Conservation (phyloP, 1,284 basidiomycete species). For the Coriolopsis trogii region DNA sequence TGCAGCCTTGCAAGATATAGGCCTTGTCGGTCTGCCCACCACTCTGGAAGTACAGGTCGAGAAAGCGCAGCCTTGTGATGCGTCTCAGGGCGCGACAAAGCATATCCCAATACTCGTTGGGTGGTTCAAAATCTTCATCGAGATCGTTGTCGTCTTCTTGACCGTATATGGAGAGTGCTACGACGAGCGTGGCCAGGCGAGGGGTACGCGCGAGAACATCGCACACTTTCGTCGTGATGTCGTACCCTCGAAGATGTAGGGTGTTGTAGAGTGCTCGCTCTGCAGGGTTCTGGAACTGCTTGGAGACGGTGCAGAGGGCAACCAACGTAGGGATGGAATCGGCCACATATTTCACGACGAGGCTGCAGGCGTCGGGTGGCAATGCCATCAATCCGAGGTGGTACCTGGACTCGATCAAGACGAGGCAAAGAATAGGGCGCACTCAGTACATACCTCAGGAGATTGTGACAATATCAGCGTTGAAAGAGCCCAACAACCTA, state of each 20-base stretch:
- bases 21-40: slow-evolving; percentile 44
- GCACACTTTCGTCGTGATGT: slow-evolving; percentile 46
- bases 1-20: slow-evolving; percentile 53
- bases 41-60: slow-evolving; percentile 53
- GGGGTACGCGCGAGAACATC: slow-evolving; percentile 45
- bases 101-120: slow-evolving; percentile 51
- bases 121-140: slow-evolving; percentile 18
- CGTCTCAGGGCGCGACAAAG: slow-evolving; percentile 51
- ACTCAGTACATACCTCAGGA: slow-evolving; percentile 4
- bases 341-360: slow-evolving; percentile 53
- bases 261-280: slow-evolving; percentile 64
- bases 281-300: slow-evolving; percentile 52
- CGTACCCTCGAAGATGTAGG: slow-evolving; percentile 46
- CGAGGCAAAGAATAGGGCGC: background rate
- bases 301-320: slow-evolving; percentile 57
- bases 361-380: slow-evolving; percentile 57
- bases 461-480: background rate
- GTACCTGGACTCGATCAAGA: background rate
- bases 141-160: slow-evolving; percentile 24
- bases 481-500: background rate
- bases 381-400: slow-evolving; percentile 47
- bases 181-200: slow-evolving; percentile 52
- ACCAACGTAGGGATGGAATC: slow-evolving; percentile 52
- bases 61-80: slow-evolving; percentile 48
- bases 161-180: slow-evolving; percentile 52